Evolutionary conservation across 2,329 filamentous ascomycete species (phyloP), one percentile per base, ranked within the genome.

Genomic region (Xylaria sp.): DNA sequence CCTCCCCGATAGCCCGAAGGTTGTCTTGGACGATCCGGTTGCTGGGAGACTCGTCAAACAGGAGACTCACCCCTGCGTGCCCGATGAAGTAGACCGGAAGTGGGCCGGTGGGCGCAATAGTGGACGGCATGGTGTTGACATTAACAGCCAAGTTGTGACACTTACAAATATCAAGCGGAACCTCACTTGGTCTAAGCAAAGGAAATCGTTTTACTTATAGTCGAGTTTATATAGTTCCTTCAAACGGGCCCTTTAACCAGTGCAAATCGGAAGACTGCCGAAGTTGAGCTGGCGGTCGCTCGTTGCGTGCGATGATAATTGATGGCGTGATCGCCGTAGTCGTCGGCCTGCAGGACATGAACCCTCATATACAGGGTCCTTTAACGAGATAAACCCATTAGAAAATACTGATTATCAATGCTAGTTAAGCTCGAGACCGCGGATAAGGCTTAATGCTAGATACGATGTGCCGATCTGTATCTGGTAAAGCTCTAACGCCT

Each of bases 51-150:
- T 60, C 57, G 19, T 44, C 44, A 18, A 62, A 63, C 4, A 63
- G 42, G 29, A 63, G 50, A 24, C 42, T 38, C 43, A 63, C 61
- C 19, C 61, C 61, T 37, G 61, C 61, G 22, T 63, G 61, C 5
- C 61, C 61, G 49, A 63, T 63, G 11, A 62, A 63, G 29, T 62
- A 63, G 16, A 62, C 61, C 42, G 61, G 61, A 9, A 63, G 55
- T 42, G 45, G 52, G 16, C 54, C 48, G 19, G 47, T 18, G 24
- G 61, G 52, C n/a, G 42, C 4, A 17, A 54, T 50, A 21, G 39
- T 50, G 8, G 61, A 61, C 39, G 59, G 61, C 61, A 63, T 63
- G 20, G 41, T 19, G 42, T 29, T 38, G 5, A 17, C 37, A 5
- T 37, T 46, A 46, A 34, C 16, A 13, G 11, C 3, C 3, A 13